Percentiles rank a stretch among this genome's conserved stretches.
phyloP scores from a whole-genome alignment of 768 basidiomycete genomes.

The Suillus variegatus region DNA sequence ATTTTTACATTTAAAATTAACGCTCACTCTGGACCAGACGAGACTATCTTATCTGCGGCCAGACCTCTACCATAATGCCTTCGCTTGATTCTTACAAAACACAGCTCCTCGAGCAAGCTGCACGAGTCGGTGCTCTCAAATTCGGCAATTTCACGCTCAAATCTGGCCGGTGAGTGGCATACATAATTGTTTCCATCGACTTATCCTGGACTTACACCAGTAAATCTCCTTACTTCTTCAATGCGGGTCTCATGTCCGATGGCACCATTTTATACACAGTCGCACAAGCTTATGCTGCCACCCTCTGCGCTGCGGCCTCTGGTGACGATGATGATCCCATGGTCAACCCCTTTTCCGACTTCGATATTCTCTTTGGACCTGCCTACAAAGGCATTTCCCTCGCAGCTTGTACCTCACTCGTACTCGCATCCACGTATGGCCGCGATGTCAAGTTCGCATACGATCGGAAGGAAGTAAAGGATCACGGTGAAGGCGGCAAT shows the following conservation, averaged over 20 bases:
- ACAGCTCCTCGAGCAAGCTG: slow-evolving; percentile 68
- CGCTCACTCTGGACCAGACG: neutral
- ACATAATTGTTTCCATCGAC: neutral
- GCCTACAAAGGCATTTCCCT: slow-evolving; percentile 98
- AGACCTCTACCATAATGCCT: neutral
- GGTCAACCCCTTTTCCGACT: slow-evolving; percentile 34
- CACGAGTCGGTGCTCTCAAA: slow-evolving; percentile 73
- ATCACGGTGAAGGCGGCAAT: slow-evolving; percentile 93
- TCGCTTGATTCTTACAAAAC: slow-evolving; percentile 52
- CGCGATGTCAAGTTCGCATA: slow-evolving; percentile 82
- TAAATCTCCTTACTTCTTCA: slow-evolving; percentile 96
- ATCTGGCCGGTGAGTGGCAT: slow-evolving; percentile 77
- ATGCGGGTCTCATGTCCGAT: slow-evolving; percentile 85
- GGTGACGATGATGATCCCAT: slow-evolving; percentile 18
- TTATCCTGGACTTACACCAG: slow-evolving; percentile 37
- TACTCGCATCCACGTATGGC: slow-evolving; percentile 65
- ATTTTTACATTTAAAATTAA: neutral
- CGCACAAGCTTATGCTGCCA: slow-evolving; percentile 80
- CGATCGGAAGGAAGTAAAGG: slow-evolving; percentile 94
- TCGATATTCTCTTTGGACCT: slow-evolving; percentile 93
- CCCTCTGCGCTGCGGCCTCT: slow-evolving; percentile 61
- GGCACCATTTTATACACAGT: slow-evolving; percentile 79
- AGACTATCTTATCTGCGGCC: neutral
- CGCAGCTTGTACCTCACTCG: slow-evolving; percentile 80
- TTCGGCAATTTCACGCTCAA: slow-evolving; percentile 95